A percentile compares a stretch with the other conserved stretches of the same genome.
These are phyloP conservation scores for Theobroma cacao DNA, from an alignment of 345 rosid genomes.

Conservation along the genomic window DNA sequence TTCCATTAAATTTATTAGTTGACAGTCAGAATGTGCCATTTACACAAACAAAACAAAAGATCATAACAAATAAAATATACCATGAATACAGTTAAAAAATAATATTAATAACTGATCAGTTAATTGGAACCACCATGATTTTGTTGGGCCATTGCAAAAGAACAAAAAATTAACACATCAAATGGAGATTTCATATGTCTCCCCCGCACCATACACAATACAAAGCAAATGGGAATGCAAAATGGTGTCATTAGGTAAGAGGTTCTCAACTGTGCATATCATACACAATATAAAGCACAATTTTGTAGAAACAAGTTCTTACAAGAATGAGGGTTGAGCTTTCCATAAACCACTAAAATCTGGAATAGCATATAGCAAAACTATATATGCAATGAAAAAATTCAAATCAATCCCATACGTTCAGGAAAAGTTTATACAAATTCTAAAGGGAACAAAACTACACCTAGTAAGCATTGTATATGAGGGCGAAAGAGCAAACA, in stretches of 20 bases:
- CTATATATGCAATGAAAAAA: neutral
- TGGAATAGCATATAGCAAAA: neutral
- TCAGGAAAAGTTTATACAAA: neutral
- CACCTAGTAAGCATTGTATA: neutral
- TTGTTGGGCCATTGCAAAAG: too few relatives aligned
- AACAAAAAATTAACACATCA: neutral
- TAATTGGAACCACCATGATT: neutral
- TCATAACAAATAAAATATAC: neutral
- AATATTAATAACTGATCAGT: neutral
- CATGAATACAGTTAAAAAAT: neutral
- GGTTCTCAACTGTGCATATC: neutral
- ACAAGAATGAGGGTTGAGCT: neutral
- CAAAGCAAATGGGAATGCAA: neutral
- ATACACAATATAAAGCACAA: neutral
- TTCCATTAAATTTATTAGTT: neutral
- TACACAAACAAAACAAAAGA: neutral
- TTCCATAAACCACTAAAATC: neutral
- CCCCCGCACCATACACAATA: neutral
- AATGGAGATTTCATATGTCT: neutral
- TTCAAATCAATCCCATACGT: neutral
- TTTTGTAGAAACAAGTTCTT: neutral
- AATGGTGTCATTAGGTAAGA: neutral
- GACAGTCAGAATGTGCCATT: neutral
- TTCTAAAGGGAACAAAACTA: neutral
- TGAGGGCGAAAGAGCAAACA: neutral